phyloP scores from a whole-genome alignment of 2,329 filamentous ascomycete genomes.

The Lasiodiplodia citricola region DNA sequence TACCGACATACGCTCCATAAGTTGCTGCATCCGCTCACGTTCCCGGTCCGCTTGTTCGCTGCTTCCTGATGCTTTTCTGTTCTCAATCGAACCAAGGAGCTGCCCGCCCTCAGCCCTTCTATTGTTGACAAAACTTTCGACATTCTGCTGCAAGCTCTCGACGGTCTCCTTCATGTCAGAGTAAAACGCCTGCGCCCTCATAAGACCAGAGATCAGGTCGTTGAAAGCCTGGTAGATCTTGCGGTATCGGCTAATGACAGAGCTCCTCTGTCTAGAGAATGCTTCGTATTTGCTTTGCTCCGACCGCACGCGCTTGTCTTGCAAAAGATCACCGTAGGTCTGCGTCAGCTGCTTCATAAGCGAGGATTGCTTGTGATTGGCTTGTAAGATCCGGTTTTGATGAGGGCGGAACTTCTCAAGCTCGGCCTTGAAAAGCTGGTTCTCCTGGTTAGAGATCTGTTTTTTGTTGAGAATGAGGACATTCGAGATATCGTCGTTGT shows the following conservation, averaged over 20 bases:
- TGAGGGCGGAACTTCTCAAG: slow-evolving; percentile 97
- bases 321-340: slow-evolving; percentile 83
- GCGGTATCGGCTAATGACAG: slow-evolving; percentile 85
- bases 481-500: slow-evolving; percentile 96
- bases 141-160: slow-evolving; percentile 90
- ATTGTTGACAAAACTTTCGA: slow-evolving; percentile 96
- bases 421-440: slow-evolving; percentile 90
- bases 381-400: slow-evolving; percentile 87
- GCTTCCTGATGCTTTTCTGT: slow-evolving; percentile 68
- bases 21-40: slow-evolving; percentile 79
- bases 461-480: slow-evolving; percentile 98
- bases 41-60: slow-evolving; percentile 76
- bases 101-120: slow-evolving; percentile 88
- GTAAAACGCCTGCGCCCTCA: slow-evolving; percentile 91
- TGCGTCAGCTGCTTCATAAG: slow-evolving; percentile 93
- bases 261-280: slow-evolving; percentile 80
- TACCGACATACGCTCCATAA: slow-evolving; percentile 97
- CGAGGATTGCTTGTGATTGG: slow-evolving; percentile 92
- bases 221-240: slow-evolving; percentile 91
- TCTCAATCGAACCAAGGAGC: slow-evolving; percentile 85
- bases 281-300: slow-evolving; percentile 95
- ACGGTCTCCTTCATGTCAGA: slow-evolving; percentile 94
- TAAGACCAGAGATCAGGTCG: slow-evolving; percentile 83
- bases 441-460: slow-evolving; percentile 88
- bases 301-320: slow-evolving; percentile 90